A percentile compares a stretch with the other conserved stretches of the same genome.
Evolutionary conservation across 2,329 filamentous ascomycete species (phyloP).

Genomic region (Fusarium clavum): DNA sequence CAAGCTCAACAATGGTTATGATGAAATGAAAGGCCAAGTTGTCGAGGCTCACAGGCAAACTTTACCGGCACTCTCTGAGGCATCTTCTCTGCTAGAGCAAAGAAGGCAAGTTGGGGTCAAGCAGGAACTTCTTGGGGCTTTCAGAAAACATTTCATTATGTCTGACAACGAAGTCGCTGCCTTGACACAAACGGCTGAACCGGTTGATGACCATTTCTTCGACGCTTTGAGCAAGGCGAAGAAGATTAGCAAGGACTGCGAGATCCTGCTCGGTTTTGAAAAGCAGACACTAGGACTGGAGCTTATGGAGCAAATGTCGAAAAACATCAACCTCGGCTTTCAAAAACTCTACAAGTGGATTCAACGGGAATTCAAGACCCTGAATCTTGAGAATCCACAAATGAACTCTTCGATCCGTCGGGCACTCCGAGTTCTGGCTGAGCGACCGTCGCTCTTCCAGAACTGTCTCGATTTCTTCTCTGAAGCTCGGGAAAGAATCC

Average conservation of each 20-base stretch:
- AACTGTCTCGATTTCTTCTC: conserved; percentile 94
- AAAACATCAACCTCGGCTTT: conserved; percentile 87
- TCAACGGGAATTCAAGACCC: conserved; percentile 88
- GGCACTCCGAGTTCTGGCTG: conserved; percentile 87
- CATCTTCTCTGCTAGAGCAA: conserved; percentile 77
- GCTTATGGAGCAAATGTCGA: conserved; percentile 90
- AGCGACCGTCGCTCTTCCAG: conserved; percentile 90
- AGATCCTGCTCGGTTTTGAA: conserved; percentile 88
- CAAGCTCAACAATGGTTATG: conserved; percentile 82
- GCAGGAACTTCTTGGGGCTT: conserved; percentile 79
- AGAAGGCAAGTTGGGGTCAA: conserved; percentile 81
- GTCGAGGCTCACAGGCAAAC: conserved; percentile 80
- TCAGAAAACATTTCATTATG: conserved; percentile 85
- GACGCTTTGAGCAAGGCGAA: conserved; percentile 80
- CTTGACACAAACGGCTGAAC: conserved; percentile 81
- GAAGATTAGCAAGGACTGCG: conserved; percentile 87
- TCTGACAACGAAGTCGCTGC: conserved; percentile 82
- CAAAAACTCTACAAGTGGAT: conserved; percentile 98
- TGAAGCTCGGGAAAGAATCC: conserved; percentile 84
- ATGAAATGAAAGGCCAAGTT: conserved; percentile 83
- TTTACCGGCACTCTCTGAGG: conserved; percentile 79
- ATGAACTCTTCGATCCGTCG: conserved; percentile 86
- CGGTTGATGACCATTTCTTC: conserved; percentile 89
- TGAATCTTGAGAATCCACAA: conserved; percentile 94
- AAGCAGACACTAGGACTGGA: conserved; percentile 89